phyloP scores from a whole-genome alignment of 208 protist genomes.

The Trypanosomatidae sp. region DNA sequence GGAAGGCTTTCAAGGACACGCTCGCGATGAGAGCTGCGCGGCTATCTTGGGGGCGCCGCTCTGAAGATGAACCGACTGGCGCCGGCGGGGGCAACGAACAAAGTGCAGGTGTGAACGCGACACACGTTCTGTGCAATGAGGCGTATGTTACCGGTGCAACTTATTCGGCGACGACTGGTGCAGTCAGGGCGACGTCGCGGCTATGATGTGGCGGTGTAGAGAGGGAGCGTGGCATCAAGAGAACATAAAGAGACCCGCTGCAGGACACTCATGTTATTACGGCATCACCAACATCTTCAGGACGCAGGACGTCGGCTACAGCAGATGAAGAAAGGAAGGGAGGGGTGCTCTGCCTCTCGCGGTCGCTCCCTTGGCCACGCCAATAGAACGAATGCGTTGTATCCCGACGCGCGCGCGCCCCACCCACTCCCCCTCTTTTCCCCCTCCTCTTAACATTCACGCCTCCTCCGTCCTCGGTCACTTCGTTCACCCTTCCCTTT shows the following conservation, averaged over 20 bases:
- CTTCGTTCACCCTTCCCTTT: neutral
- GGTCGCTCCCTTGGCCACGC: neutral
- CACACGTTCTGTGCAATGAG: constrained; percentile 17
- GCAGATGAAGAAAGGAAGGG: neutral
- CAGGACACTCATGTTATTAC: neutral
- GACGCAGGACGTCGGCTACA: neutral
- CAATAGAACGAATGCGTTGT: neutral
- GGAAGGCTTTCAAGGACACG: neutral
- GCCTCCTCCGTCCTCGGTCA: neutral
- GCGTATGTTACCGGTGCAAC: neutral
- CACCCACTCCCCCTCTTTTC: neutral
- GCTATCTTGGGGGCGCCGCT: constrained; percentile 1
- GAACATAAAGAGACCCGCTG: neutral
- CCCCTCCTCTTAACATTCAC: neutral
- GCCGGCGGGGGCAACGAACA: neutral
- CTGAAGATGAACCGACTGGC: neutral
- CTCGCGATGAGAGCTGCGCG: constrained; percentile 9
- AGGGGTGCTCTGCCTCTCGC: neutral
- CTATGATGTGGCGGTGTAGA: neutral
- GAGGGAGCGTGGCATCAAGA: neutral
- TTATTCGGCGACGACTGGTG: neutral
- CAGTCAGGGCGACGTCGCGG: neutral
- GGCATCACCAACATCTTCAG: neutral
- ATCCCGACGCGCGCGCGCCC: neutral
- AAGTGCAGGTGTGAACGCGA: constrained; percentile 12